Conservation (phyloP, 768 basidiomycete species). For the Dentipellis sp. region DNA sequence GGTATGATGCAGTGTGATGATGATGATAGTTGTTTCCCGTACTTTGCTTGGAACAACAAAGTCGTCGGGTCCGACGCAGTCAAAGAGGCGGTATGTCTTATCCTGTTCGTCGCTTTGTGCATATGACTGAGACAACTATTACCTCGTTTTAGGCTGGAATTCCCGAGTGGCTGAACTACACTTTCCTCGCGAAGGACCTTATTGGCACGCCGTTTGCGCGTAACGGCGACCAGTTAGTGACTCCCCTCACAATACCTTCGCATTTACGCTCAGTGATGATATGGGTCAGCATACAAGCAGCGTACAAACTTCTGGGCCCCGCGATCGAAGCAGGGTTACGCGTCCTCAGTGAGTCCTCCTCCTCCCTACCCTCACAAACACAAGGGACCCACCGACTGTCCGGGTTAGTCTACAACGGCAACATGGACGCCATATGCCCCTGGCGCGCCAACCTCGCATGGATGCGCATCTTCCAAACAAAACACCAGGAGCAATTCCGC, state of each 20-base stretch:
- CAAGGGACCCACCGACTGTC: too few relatives aligned
- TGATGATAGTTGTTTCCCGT: not conserved
- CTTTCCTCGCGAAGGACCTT: not conserved
- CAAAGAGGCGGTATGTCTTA: not conserved
- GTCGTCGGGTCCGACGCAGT: not conserved
- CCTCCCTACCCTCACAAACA: too few relatives aligned
- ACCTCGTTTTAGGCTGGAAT: not conserved
- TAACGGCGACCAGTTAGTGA: not conserved
- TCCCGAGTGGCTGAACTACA: not conserved
- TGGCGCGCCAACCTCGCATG: not conserved
- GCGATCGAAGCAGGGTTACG: not conserved
- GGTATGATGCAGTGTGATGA: not conserved
- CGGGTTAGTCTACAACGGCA: not conserved
- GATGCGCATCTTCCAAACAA: not conserved
- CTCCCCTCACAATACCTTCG: not conserved
- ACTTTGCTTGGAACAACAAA: not conserved
- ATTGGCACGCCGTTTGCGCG: not conserved
- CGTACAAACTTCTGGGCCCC: not conserved
- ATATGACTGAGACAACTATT: not conserved
- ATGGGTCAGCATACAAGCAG: not conserved
- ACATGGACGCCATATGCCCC: not conserved
- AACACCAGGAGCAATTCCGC: not conserved
- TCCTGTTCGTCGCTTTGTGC: too few relatives aligned
- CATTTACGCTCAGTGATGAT: not conserved
- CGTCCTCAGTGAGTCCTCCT: not conserved